Conservation (phyloP, 2,329 filamentous ascomycete genomes). For the Botrytis tulipae region DNA sequence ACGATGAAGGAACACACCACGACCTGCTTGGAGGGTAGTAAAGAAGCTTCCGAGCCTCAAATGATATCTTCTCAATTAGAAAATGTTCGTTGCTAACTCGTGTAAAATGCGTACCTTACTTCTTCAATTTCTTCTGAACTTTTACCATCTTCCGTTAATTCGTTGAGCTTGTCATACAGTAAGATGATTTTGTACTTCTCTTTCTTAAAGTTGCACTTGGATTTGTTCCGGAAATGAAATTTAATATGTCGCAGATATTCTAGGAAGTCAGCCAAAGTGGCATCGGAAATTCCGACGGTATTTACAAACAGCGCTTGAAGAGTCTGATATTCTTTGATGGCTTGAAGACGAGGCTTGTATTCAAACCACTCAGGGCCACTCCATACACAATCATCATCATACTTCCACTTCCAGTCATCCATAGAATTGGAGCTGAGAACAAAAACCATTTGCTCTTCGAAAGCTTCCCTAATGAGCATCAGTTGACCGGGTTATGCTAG, state of each 20-base stretch:
- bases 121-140: fast-evolving
- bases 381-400: neutral
- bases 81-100: neutral
- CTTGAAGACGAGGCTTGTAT: neutral
- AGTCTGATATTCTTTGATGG: neutral
- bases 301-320: neutral
- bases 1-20: neutral
- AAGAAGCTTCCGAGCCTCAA: neutral
- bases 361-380: neutral
- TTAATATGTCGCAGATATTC: neutral
- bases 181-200: neutral
- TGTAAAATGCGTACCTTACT: neutral
- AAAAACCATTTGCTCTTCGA: neutral
- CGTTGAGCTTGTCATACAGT: neutral
- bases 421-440: neutral
- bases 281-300: neutral
- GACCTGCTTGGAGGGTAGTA: neutral
- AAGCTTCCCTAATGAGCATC: neutral
- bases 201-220: fast-evolving
- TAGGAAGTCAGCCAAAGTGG: neutral
- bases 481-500: neutral
- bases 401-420: neutral
- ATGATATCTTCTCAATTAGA: neutral
- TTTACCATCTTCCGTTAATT: neutral
- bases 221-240: neutral